Conservation (phyloP, 2,329 filamentous ascomycete species). For the Sarocladium brachiariae region DNA sequence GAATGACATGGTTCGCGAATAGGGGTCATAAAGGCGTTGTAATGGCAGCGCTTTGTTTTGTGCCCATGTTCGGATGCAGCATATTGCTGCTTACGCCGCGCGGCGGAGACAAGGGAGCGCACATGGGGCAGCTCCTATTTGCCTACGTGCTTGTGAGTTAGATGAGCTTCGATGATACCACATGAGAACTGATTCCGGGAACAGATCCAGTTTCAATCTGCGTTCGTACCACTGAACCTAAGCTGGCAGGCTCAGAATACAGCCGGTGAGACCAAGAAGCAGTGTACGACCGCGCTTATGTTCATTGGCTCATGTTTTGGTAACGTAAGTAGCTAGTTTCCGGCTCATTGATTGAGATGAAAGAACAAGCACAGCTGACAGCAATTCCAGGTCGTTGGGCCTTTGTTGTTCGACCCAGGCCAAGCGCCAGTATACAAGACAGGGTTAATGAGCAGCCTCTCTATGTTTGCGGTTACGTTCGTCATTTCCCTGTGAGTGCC, state of each 20-base stretch:
- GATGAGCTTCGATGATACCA: no score
- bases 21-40: conserved; percentile 42
- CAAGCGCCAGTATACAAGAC: conserved; percentile 7
- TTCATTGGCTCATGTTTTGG: conserved; percentile 60
- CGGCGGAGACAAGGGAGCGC: conserved; percentile 15
- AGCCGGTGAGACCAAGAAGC: conserved; percentile 63
- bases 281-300: conserved; percentile 56
- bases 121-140: conserved; percentile 43
- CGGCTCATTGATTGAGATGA: no score
- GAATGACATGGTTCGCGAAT: conserved; percentile 4
- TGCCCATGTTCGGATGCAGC: conserved; percentile 49
- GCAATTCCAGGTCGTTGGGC: conserved; percentile 3
- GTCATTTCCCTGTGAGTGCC: background rate
- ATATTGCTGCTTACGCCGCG: conserved; percentile 34
- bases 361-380: background rate
- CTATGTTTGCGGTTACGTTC: conserved; percentile 4
- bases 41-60: conserved; percentile 46
- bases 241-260: conserved; percentile 55
- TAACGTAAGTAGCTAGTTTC: conserved; percentile 54
- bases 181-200: conserved; percentile 13
- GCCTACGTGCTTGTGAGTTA: conserved; percentile 17
- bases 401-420: conserved; percentile 1
- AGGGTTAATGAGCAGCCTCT: conserved; percentile 3
- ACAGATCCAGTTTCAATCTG: conserved; percentile 14
- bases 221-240: conserved; percentile 1